Evolutionary conservation across 371 early-diverging fungal species (phyloP).

Genomic region (Haplosporangium sp.): DNA sequence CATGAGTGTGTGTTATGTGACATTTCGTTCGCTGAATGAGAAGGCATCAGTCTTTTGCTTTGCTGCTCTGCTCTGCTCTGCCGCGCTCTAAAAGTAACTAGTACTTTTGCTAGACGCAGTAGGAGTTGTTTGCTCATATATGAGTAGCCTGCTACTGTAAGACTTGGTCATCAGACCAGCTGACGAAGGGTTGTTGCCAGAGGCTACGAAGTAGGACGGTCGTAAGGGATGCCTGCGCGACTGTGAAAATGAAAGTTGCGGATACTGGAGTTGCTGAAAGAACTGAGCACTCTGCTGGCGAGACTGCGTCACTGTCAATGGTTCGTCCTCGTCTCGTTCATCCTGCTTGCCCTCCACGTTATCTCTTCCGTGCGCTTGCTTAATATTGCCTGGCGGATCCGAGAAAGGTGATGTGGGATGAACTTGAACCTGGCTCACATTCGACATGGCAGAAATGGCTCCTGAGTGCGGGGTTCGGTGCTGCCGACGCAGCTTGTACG

Average conservation of each 20-base stretch:
- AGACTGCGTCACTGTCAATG: slow-evolving; percentile 27
- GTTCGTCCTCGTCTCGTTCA: slow-evolving; percentile 34
- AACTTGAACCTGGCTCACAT: slow-evolving; percentile 12
- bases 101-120: slow-evolving; percentile 9
- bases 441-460: slow-evolving; percentile 24
- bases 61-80: background rate
- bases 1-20: no score
- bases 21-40: background rate
- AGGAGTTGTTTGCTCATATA: slow-evolving; percentile 7
- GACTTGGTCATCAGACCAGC: background rate
- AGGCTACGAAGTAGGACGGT: background rate
- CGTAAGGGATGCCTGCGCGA: background rate
- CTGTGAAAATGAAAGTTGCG: slow-evolving; percentile 1
- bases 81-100: slow-evolving; percentile 17
- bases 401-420: background rate
- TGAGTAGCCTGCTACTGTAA: background rate
- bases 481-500: background rate
- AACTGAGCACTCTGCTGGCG: slow-evolving; percentile 39
- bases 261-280: slow-evolving; percentile 2
- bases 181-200: background rate
- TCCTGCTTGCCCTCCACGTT: slow-evolving; percentile 6
- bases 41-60: background rate
- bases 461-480: slow-evolving; percentile 11
- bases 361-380: background rate
- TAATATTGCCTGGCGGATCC: background rate